Evolutionary conservation across 768 basidiomycete genomes (phyloP), one percentile per base, ranked within the genome.

Genomic region (Suillus subalutaceus): DNA sequence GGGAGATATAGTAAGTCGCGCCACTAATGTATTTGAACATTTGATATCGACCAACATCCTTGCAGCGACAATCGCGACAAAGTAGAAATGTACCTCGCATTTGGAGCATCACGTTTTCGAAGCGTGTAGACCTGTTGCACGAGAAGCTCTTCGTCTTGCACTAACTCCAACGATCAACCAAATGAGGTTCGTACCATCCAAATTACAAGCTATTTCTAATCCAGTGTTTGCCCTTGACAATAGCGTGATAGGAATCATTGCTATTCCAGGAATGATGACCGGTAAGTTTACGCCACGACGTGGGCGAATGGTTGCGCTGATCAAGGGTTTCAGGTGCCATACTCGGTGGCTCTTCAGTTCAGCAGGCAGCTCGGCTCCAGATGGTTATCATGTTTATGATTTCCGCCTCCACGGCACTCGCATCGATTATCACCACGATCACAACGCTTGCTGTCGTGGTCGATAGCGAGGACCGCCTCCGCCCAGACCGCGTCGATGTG

Each of bases 301-400:
- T 43, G 3, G 16, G 4, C 18, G 23, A 61, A 63, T 20, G 15
- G 58, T 30, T 37, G 57, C 4, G 9, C 57, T 4, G 59, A 60
- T 60, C 26, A 20, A 94, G 93, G 92, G 94, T 96, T 92, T 93
- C 92, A 0, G 94, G 94, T 69, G 92, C 94, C 6, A 90, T 96
- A 67, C 87, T 96, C 15, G 95, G 92, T 15, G 94, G 94, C 0
- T 86, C 91, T 13, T 89, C 90, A 38, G 91, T 96, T 50, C 84
- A 92, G 23, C 93, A 94, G 76, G 95, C 94, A 0, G 92, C 92
- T 2, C 87, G 88, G 61, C 79, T 96, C 18, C 95, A 96, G 71
- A 95, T 95, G 90, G 88, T 96, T 65, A 93, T 96, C 79, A 92
- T 95, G 88, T 96, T 96, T 78, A 92, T 96, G 90, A 93, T 96